phyloP scores from a whole-genome alignment of 371 early-diverging fungal genomes.

The Haplosporangium sp. region DNA sequence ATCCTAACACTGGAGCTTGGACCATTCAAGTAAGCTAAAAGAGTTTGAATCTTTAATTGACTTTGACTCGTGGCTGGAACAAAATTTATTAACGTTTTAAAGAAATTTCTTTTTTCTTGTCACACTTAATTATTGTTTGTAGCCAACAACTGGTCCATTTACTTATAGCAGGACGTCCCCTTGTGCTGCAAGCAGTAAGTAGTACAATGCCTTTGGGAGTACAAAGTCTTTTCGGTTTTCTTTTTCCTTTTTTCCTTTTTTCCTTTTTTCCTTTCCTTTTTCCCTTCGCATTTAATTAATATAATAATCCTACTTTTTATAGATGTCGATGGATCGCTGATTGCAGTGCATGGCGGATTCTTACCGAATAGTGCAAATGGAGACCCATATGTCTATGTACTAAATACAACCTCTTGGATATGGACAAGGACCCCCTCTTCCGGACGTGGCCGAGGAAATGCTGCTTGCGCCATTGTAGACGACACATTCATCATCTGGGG shows the following conservation, averaged over 20 bases:
- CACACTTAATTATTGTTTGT: neutral
- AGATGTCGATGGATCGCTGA: conserved; percentile 39
- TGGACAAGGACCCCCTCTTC: conserved; percentile 21
- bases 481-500: conserved; percentile 46
- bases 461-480: conserved; percentile 39
- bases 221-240: neutral
- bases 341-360: conserved; percentile 43
- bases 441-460: conserved; percentile 33
- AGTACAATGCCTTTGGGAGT: neutral
- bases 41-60: too few species aligned
- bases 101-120: neutral
- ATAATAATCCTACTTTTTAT: neutral
- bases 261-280: too few species aligned
- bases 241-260: neutral
- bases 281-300: too few species aligned
- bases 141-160: conserved; percentile 42
- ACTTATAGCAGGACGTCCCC: conserved; percentile 15
- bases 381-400: conserved; percentile 30
- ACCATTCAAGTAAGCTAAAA: conserved; percentile 27
- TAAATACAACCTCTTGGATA: conserved; percentile 41
- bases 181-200: conserved; percentile 51
- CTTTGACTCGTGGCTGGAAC: neutral
- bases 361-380: neutral
- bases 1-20: conserved; percentile 27
- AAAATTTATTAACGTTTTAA: too few species aligned